Conservation (phyloP, 257 asterid species). For the Scutellaria minor region DNA sequence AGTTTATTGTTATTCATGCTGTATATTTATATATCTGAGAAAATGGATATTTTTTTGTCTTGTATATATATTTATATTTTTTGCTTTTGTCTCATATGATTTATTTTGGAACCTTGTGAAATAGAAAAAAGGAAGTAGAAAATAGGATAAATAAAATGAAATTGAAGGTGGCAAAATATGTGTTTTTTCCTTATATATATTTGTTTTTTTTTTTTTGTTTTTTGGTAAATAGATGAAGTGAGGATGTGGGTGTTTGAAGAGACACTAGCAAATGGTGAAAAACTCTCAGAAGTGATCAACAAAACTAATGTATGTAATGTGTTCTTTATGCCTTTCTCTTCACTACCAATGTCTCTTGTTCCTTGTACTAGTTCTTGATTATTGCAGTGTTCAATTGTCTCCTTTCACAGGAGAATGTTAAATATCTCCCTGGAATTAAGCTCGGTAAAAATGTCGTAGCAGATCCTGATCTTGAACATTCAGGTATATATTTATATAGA, state of each 20-base stretch:
- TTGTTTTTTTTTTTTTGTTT: background rate
- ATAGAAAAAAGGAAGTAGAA: no score
- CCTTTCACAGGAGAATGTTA: constrained; percentile 74
- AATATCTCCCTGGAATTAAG: constrained; percentile 84
- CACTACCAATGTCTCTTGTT: background rate
- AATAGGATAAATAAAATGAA: no score
- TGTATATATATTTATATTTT: no score
- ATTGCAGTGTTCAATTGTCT: no score
- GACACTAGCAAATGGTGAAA: constrained; percentile 63
- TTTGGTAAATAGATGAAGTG: constrained; percentile 62
- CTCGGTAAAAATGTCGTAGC: constrained; percentile 85
- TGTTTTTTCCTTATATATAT: background rate
- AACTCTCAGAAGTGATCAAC: constrained; percentile 76
- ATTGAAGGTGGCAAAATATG: background rate
- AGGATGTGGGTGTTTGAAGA: constrained; percentile 93
- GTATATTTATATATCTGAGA: background rate
- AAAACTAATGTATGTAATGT: constrained; percentile 65
- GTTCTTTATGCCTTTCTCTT: constrained; percentile 15
- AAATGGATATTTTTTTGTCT: no score
- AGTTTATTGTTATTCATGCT: background rate
- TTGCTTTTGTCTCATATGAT: background rate
- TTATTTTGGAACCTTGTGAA: no score
- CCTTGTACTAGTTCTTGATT: constrained; percentile 8
- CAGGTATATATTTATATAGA: constrained; percentile 45
- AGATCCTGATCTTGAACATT: constrained; percentile 77